Evolutionary conservation across 2,329 filamentous ascomycete genomes (phyloP), one percentile per base, ranked within the genome.

Genomic region (Penicillium decumbens): DNA sequence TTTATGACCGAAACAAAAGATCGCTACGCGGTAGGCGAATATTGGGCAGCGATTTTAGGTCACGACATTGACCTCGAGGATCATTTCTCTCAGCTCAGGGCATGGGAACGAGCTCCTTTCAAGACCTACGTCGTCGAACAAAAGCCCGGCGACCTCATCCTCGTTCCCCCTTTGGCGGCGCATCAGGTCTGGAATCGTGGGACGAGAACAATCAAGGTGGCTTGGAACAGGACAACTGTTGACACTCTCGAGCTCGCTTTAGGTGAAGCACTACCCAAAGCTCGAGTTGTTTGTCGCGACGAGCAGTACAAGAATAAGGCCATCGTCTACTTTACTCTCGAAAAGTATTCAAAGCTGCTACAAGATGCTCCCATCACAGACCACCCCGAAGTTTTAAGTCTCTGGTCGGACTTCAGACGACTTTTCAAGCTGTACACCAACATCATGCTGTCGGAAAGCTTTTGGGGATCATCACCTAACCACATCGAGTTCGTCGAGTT

Each of bases 251-350:
- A 92, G 56, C 76, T 95, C 67, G 93, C 92, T 0, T 70, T 97
- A 18, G 80, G 84, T 51, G 93, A 97, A 72, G 90, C 92, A 0
- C 77, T 98, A 2, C 90, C 91, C 0, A 89, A 90, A 60, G 89
- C 91, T 8, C 82, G 90, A 10, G 81, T 96, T 59, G 92, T 97
- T 2, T 97, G 93, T 65, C 87, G 93, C 32, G 93, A 98, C 59
- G 93, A 98, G 67, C 92, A 97, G 68, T 98, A 98, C 76, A 97
- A 97, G 69, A 96, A 95, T 73, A 97, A 97, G 68, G 89, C 91
- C 4, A 96, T 97, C 50, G 79, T 96, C 39, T 95, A 91, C 68
- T 95, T 85, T 65, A 89, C 90, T 0, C 77, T 97, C 3, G 75
- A 85, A 9, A 93, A 90, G 62, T 97, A 97, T 66, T 80, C 78